Evolutionary conservation across 1,139 yeast genomes (phyloP), one percentile per base, ranked within the genome.

Genomic region (Pichia sp.): DNA sequence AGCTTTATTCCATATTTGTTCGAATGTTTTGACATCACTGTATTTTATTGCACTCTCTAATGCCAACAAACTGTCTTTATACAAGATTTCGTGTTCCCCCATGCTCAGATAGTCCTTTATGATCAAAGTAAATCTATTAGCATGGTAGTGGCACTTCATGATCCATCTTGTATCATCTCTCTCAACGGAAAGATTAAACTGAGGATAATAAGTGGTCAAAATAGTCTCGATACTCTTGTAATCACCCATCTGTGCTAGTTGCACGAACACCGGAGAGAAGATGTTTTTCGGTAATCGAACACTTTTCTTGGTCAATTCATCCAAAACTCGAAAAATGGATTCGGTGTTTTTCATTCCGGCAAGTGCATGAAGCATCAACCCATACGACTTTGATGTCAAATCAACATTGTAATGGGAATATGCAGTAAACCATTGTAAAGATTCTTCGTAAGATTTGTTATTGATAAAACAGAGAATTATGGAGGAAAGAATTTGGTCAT

Each of bases 401-500:
- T 62, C 49, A 8, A 78, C 60, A 3, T 71, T 70, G 58, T 69
- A 71, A 52, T 69, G 64, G n/a, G 70, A 64, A 67, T 78, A 73
- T 20, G 72, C 68, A 33, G 74, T 70, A 59, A 75, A 81, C 61
- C 75, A 72, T 40, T 67, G 63, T 33, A 73, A 65, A 7, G 80
- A 85, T 24, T 75, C 78, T 0, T 71, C 68, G 30, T 74, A 66
- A 50, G 85, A 78, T 29, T 81, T 78, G 8, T 73, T 65, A 44
- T 73, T 72, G 17, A 80, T 69, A 53, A 79, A 71, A 4, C 80
- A 72, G 45, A 72, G 71, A 58, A 87, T 75, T 44, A 87, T 63
- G 0, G 84, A 75, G 33, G 74, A 73, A 51, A 78, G 70, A 1
- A 86, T 75, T 5, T 73, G 66, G n/a, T 77, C 72, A 6, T 75